Evolutionary conservation across 257 asterid species (phyloP), one percentile per base, ranked within the genome.

Genomic region (Salvia miltiorrhiza): DNA sequence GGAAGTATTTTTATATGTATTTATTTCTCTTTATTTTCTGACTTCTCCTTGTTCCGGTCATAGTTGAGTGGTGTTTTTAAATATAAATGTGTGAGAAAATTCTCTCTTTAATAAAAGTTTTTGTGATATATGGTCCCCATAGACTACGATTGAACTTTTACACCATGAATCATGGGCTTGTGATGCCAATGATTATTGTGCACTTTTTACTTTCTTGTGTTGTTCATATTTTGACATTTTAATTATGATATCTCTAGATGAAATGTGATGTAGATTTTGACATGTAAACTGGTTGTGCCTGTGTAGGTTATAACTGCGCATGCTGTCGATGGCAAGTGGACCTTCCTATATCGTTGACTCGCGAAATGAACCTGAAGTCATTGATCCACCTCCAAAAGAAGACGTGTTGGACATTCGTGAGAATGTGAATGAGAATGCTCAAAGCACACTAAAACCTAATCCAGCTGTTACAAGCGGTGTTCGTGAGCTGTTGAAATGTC

Each of bases 401-500:
- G 74, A 67, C 37, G 16, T 55, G 32, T 2, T 79, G 62, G 84
- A 79, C 33, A 70, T 76, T 20, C 77, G 80, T 2, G 82, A 79
- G 44, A 63, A 61, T 73, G 79, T 76, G 50, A 73, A 63, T 47
- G 82, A 82, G 48, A 44, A 68, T 44, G 28, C 82, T 41, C 79
- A 79, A 64, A 76, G 62, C 60, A 70, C 65, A 24, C 32, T 63
- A 11, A 82, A 82, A 67, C 84, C 84, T 63, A 79, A 77, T 59
- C 76, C 70, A 55, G 56, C 73, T 21, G 75, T 77, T 70, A 40
- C 84, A 12, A 79, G 81, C 50, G 79, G 70, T 41, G 82, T 79
- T 28, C 82, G 84, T 14, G 82, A 80, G 59, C 77, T 80, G 16
- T 70, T 77, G 43, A 76, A 80, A 57, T 80, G 82, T 53, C 85